phyloP scores from a whole-genome alignment of 176 grass and related monocot species.

The Carex myosuroides region DNA sequence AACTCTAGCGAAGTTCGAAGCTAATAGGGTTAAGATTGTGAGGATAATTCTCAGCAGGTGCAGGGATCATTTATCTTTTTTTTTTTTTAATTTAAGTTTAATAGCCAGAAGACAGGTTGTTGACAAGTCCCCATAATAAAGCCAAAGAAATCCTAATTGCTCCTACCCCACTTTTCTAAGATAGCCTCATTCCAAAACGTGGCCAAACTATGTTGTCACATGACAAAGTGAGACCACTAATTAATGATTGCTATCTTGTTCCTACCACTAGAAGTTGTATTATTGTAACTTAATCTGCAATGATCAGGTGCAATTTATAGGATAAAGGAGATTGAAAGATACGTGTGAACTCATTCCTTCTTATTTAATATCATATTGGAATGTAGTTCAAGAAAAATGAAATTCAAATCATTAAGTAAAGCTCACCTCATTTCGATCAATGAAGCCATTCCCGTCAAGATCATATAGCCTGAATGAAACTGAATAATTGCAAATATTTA shows the following conservation, averaged over 20 bases:
- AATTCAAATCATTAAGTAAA: constrained; percentile 3
- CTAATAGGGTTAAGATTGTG: background rate
- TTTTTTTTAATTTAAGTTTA: background rate
- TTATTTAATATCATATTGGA: background rate
- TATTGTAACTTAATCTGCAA: constrained; percentile 1
- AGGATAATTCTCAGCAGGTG: background rate
- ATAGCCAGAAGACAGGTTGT: background rate
- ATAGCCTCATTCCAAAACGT: background rate
- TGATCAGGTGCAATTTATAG: background rate
- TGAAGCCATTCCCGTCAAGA: constrained; percentile 80
- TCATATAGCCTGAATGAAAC: constrained; percentile 96
- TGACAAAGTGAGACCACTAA: background rate
- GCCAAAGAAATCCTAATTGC: constrained; percentile 3
- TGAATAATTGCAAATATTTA: constrained; percentile 25
- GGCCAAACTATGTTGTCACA: background rate
- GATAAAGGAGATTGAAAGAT: background rate
- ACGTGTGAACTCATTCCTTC: background rate
- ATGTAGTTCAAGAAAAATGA: background rate
- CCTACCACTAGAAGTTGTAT: background rate
- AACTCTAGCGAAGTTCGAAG: background rate
- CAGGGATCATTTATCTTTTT: background rate
- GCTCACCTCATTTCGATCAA: constrained; percentile 86
- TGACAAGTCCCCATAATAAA: constrained; percentile 1
- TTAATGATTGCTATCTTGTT: background rate
- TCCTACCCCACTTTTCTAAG: background rate